Evolutionary conservation across 805 yeast species (phyloP), one percentile per base, ranked within the genome.

Genomic region (Yamadazyma phyllophila): DNA sequence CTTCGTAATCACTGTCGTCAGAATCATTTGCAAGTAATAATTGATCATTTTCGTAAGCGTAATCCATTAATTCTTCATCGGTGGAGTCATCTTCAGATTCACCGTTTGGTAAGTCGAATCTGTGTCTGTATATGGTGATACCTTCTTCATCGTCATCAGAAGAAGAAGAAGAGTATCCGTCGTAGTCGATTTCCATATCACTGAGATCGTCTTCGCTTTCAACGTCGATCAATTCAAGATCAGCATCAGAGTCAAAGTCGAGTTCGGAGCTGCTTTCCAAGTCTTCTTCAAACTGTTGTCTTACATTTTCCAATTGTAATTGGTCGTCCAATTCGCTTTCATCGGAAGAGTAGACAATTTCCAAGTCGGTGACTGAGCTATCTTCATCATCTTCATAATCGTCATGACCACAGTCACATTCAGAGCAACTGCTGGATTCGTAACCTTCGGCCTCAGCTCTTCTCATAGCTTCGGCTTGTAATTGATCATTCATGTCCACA

Each of bases 111-210:
- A 67, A 58, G 50, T 66, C 74, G 41, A 67, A 67, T 46, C 63
- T 62, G 53, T 69, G 72, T 50, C 61, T 65, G 62, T 71, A 71
- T 44, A 71, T 71, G 27, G 75, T 71, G 47, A 68, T 48, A 26
- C 75, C 76, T 55, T 70, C 74, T 43, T 63, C 72, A 35, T 61
- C 71, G 13, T 71, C 63, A 16, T 63, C 59, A 24, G 58, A 61
- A 27, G 66, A 60, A 40, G 53, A 47, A n/a, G 58, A 61, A 29
- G 66, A 60, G 38, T 50, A 45, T 20, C 39, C 45, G 4, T 51
- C 56, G 9, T 48, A 46, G 33, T 54, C 61, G 42, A 53, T 48
- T 50, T 24, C 61, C 65, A 51, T 60, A 42, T 17, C 48, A 51
- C 59, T 61, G 33, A 54, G 57, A 29, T 58, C 62, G 13, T 58